Conservation (phyloP, 352 stramenopile species). For the Blastocystis sp. region DNA sequence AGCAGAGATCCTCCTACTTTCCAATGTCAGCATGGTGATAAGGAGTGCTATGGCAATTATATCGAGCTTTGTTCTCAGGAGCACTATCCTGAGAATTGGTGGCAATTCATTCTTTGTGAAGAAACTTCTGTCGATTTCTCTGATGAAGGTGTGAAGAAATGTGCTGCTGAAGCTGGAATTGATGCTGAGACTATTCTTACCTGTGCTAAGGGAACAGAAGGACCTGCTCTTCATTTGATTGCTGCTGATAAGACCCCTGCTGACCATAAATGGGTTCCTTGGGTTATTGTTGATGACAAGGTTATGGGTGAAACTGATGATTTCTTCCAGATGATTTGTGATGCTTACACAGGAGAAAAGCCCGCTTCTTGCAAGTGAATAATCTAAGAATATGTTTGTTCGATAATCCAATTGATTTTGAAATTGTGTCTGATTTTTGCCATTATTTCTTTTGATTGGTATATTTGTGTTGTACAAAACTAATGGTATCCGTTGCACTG, state of each 20-base stretch:
- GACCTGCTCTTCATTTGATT: slow-evolving; percentile 44
- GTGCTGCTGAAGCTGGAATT: not conserved
- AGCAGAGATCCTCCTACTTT: slow-evolving; percentile 59
- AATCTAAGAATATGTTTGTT: not conserved
- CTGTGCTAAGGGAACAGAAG: slow-evolving; percentile 54
- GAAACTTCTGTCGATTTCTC: slow-evolving; percentile 39
- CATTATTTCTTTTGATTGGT: slow-evolving; percentile 17
- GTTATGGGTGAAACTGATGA: slow-evolving; percentile 8
- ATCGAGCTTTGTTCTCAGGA: slow-evolving; percentile 45
- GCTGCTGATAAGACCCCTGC: slow-evolving; percentile 47
- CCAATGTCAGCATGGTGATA: slow-evolving; percentile 54
- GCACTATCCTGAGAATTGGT: slow-evolving; percentile 40
- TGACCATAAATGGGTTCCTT: slow-evolving; percentile 53
- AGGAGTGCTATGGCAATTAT: slow-evolving; percentile 60
- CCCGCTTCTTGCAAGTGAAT: slow-evolving; percentile 11
- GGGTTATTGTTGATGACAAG: slow-evolving; percentile 36
- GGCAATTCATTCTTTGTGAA: slow-evolving; percentile 48
- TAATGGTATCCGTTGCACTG: slow-evolving; percentile 48
- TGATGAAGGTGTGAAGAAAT: slow-evolving; percentile 49
- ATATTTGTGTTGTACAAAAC: not conserved
- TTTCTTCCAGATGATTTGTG: slow-evolving; percentile 33
- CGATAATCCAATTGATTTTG: not conserved
- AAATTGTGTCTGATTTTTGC: not conserved
- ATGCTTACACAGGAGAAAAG: slow-evolving; percentile 60
- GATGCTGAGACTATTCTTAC: slow-evolving; percentile 17